Percentiles rank a stretch among this genome's conserved stretches.
These are phyloP conservation scores for Phytophthora pini DNA, from an alignment of 352 stramenopile species.

Conservation along the genomic window DNA sequence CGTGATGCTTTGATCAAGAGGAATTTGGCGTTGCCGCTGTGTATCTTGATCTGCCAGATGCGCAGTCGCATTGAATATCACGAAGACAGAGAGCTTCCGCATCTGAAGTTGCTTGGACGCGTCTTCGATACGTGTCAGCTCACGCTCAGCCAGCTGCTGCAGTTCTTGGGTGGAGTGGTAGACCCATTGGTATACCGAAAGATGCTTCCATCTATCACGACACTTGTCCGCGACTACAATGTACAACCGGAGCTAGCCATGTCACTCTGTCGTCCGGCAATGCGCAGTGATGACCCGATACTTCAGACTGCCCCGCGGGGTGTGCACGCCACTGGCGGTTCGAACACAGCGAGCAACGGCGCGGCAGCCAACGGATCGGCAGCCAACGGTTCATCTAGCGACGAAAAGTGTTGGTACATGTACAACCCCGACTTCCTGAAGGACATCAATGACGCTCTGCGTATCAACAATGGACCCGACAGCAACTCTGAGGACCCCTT, in stretches of 20 bases:
- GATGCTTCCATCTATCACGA: slow-evolving; percentile 71
- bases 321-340: slow-evolving; percentile 52
- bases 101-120: slow-evolving; percentile 82
- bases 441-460: slow-evolving; percentile 62
- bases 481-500: slow-evolving; percentile 53
- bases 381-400: slow-evolving; percentile 16
- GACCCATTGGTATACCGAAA: slow-evolving; percentile 73
- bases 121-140: slow-evolving; percentile 89
- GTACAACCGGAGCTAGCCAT: slow-evolving; percentile 78
- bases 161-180: slow-evolving; percentile 83
- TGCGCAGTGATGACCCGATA: slow-evolving; percentile 78
- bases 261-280: slow-evolving; percentile 77
- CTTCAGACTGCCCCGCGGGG: slow-evolving; percentile 69
- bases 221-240: slow-evolving; percentile 79
- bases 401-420: slow-evolving; percentile 68
- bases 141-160: slow-evolving; percentile 86
- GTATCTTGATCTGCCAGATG: slow-evolving; percentile 86
- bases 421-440: slow-evolving; percentile 59
- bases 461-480: slow-evolving; percentile 16
- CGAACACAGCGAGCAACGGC: slow-evolving; percentile 34
- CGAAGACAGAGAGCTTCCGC: slow-evolving; percentile 53
- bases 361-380: slow-evolving; percentile 10
- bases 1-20: slow-evolving; percentile 87
- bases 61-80: slow-evolving; percentile 86
- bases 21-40: slow-evolving; percentile 76